Evolutionary conservation across 805 yeast genomes (phyloP).

Genomic region (Lipomyces starkeyi): DNA sequence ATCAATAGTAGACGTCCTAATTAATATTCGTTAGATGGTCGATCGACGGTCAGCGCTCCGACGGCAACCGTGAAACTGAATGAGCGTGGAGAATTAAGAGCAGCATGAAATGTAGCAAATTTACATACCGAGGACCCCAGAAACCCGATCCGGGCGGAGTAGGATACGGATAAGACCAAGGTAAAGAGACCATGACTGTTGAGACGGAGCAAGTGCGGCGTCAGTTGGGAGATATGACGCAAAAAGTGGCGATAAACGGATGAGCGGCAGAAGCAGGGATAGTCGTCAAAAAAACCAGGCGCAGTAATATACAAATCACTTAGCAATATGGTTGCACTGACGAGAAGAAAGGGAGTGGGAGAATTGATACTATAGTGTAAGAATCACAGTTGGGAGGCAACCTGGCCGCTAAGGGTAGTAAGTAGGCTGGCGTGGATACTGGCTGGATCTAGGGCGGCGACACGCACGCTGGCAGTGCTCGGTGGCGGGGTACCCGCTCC

Average conservation of each 20-base stretch:
- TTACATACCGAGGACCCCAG: constrained; percentile 62
- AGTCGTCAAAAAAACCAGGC: background rate
- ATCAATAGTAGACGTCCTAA: constrained; percentile 85
- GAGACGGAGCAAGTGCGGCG: constrained; percentile 7
- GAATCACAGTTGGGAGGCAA: background rate
- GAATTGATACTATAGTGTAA: background rate
- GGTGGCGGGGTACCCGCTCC: background rate
- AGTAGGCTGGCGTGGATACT: background rate
- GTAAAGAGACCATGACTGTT: constrained; percentile 18
- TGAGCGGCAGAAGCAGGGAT: background rate
- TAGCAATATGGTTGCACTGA: background rate
- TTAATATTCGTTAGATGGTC: background rate
- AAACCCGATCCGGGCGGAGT: constrained; percentile 60
- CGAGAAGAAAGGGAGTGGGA: background rate
- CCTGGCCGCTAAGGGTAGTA: background rate
- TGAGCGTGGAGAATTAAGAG: background rate
- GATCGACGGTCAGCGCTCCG: background rate
- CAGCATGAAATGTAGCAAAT: background rate
- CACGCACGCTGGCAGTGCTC: background rate
- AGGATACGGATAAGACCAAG: constrained; percentile 55
- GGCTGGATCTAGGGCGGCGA: background rate
- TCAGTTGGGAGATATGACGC: constrained; percentile 3
- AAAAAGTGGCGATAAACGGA: background rate
- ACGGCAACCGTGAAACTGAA: background rate
- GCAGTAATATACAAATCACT: background rate